Percentiles rank a stretch among this genome's conserved stretches.
phyloP scores from a whole-genome alignment of 768 basidiomycete genomes.

The Leccinum subtestaceum region DNA sequence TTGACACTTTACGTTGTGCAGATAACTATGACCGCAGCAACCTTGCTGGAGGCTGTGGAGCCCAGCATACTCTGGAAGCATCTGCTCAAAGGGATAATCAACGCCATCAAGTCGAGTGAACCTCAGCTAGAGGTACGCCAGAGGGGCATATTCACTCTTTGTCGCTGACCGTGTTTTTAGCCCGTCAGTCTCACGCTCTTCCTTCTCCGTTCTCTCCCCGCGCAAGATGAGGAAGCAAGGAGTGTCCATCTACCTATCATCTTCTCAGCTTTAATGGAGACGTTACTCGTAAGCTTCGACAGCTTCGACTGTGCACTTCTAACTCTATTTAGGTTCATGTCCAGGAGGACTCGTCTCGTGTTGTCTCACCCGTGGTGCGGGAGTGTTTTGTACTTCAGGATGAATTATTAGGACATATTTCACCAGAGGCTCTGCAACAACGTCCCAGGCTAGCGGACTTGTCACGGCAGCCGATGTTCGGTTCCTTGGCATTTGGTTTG shows the following conservation, averaged over 20 bases:
- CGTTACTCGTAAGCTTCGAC: slow-evolving; percentile 49
- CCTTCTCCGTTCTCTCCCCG: slow-evolving; percentile 66
- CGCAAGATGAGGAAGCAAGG: slow-evolving; percentile 86
- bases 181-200: slow-evolving; percentile 68
- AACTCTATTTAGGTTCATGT: slow-evolving; percentile 35
- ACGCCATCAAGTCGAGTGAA: slow-evolving; percentile 48
- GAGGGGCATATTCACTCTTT: background rate
- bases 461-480: slow-evolving; percentile 31
- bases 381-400: slow-evolving; percentile 50
- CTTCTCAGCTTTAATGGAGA: slow-evolving; percentile 65
- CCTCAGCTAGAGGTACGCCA: slow-evolving; percentile 46
- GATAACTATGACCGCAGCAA: slow-evolving; percentile 80
- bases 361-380: slow-evolving; percentile 36
- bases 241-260: slow-evolving; percentile 78
- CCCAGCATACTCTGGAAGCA: slow-evolving; percentile 86
- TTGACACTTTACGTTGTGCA: slow-evolving; percentile 26
- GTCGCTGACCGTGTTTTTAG: slow-evolving; percentile 36
- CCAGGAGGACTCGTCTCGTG: slow-evolving; percentile 34
- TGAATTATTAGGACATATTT: slow-evolving; percentile 50
- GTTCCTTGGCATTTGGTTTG: slow-evolving; percentile 57
- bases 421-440: slow-evolving; percentile 47
- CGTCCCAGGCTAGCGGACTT: slow-evolving; percentile 47
- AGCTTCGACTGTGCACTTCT: background rate
- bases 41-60: slow-evolving; percentile 90
- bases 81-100: slow-evolving; percentile 55